Conservation (phyloP, 257 asterid genomes). For the Penstemon eatonii region DNA sequence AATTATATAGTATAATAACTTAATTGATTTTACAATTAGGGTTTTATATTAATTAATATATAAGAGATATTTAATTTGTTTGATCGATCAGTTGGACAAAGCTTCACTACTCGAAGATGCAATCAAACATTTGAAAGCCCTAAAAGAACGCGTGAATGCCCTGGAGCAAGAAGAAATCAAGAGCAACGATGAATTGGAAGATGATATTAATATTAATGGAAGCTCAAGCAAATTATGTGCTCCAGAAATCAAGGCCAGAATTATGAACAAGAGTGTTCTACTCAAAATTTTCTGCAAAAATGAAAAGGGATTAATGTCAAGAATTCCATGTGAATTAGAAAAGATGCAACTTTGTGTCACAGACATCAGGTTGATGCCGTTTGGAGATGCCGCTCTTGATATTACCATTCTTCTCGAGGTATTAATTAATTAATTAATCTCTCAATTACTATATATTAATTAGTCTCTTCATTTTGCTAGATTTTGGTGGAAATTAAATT, state of each 20-base stretch:
- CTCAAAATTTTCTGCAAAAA: constrained; percentile 49
- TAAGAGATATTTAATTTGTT: too few species aligned
- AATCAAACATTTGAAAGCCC: constrained; percentile 38
- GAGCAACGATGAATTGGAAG: background rate
- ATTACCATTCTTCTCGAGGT: constrained; percentile 61
- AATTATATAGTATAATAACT: too few species aligned
- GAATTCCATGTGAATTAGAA: constrained; percentile 43
- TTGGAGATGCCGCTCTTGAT: constrained; percentile 45
- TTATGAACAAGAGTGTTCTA: constrained; percentile 37
- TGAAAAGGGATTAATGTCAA: constrained; percentile 33
- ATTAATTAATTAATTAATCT: background rate
- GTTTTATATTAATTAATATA: too few species aligned
- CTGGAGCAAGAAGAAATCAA: constrained; percentile 38
- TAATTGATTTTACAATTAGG: too few species aligned
- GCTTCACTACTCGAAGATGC: constrained; percentile 48
- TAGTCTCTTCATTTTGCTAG: too few species aligned
- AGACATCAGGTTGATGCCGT: constrained; percentile 56
- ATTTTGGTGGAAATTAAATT: too few species aligned
- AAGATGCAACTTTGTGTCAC: constrained; percentile 40
- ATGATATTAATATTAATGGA: background rate
- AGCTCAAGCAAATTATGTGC: background rate
- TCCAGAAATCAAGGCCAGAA: constrained; percentile 42
- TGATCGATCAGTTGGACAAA: constrained; percentile 39
- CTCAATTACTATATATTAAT: too few species aligned
- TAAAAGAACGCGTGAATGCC: constrained; percentile 44